Conservation (phyloP, 1,284 basidiomycete genomes). For the Cutaneotrichosporon cavernicola region DNA sequence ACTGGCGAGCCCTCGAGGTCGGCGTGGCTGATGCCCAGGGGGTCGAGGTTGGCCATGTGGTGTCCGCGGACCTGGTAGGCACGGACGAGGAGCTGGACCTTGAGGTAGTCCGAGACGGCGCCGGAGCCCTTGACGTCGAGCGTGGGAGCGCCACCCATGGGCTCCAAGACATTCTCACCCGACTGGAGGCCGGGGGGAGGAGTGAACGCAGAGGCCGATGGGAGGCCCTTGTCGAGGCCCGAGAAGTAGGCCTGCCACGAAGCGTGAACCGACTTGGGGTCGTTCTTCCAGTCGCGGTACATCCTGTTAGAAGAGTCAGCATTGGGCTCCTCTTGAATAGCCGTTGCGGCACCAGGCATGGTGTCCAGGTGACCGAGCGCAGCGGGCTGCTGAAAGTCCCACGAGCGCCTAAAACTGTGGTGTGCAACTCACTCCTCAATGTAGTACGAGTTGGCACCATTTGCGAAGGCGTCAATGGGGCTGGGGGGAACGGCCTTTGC, state of each 20-base stretch:
- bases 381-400: neutral
- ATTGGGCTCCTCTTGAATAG: neutral
- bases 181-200: conserved; percentile 67
- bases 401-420: too few species aligned
- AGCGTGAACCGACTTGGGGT: conserved; percentile 86
- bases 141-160: conserved; percentile 78
- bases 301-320: conserved; percentile 57
- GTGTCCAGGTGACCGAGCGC: neutral
- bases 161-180: conserved; percentile 60
- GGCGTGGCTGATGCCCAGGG: conserved; percentile 85
- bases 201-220: conserved; percentile 78
- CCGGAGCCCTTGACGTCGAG: conserved; percentile 64
- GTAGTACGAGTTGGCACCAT: conserved; percentile 90
- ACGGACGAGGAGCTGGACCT: conserved; percentile 93
- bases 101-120: conserved; percentile 90
- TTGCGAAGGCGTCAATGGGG: conserved; percentile 66
- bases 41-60: conserved; percentile 92
- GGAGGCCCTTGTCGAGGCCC: conserved; percentile 85
- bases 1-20: conserved; percentile 75
- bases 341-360: neutral
- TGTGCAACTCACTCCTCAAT: conserved; percentile 66
- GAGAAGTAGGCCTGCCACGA: conserved; percentile 96
- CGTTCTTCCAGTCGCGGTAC: conserved; percentile 86
- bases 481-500: conserved; percentile 45
- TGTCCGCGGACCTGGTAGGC: conserved; percentile 99